Percentiles rank a stretch among this genome's conserved stretches.
Conservation (phyloP, 2,329 filamentous ascomycete species). For the Trichophyton rubrum region DNA sequence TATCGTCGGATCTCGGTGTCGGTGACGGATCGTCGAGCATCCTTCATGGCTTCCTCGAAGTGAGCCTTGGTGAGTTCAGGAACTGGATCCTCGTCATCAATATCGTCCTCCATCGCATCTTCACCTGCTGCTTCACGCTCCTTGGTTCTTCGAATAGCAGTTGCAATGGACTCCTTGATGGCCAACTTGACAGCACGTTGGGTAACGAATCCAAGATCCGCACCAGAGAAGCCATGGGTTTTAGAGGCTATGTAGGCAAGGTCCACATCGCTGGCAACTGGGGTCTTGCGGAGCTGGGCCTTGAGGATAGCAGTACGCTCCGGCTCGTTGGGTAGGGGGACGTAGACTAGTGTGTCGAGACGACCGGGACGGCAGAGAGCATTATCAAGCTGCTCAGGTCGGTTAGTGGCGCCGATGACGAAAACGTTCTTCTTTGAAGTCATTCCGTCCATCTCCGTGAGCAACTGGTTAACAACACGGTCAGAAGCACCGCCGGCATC, state of each 20-base stretch:
- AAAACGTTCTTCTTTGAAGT: conserved; percentile 99
- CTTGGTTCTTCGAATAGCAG: conserved; percentile 83
- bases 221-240: conserved; percentile 98
- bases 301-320: conserved; percentile 82
- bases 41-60: conserved; percentile 97
- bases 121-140: conserved; percentile 75
- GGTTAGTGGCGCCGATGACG: conserved; percentile 96
- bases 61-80: conserved; percentile 91
- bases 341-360: conserved; percentile 97
- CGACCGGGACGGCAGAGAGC: conserved; percentile 95
- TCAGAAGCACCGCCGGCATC: conserved; percentile 97
- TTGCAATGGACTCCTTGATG: conserved; percentile 88
- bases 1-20: conserved; percentile 97
- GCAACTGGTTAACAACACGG: conserved; percentile 98
- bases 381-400: conserved; percentile 96
- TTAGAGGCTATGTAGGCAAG: conserved; percentile 85
- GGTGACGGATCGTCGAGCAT: conserved; percentile 81
- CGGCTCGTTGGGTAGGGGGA: conserved; percentile 83
- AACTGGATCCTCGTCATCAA: conserved; percentile 78
- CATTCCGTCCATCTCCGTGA: conserved; percentile 99
- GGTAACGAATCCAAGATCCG: conserved; percentile 96
- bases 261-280: conserved; percentile 76
- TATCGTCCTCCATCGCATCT: conserved; percentile 64
- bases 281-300: conserved; percentile 97
- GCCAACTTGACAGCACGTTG: conserved; percentile 98